These are phyloP conservation scores for Cadophora malorum DNA, from an alignment of 2,329 filamentous ascomycete species.

Conservation along the genomic window DNA sequence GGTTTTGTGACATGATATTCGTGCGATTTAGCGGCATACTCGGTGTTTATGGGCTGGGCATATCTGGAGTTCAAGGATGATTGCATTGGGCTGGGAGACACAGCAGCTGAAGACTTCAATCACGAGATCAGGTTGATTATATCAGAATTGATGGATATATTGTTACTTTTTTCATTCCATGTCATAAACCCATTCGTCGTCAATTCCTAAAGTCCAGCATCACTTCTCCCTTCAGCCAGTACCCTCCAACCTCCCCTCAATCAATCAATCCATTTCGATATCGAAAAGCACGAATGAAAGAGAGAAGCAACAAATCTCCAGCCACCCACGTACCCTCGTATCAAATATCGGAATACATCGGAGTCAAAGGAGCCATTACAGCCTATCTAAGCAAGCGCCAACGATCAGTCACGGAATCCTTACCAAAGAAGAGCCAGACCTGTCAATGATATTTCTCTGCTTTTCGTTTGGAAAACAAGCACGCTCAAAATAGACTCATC, in stretches of 20 bases:
- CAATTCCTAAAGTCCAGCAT: background rate
- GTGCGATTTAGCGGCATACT: constrained; percentile 43
- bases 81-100: constrained; percentile 8
- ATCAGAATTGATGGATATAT: constrained; percentile 15
- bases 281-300: constrained; percentile 36
- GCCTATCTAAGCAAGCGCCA: constrained; percentile 50
- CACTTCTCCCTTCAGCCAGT: constrained; percentile 2
- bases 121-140: background rate
- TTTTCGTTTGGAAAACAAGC: constrained; percentile 3
- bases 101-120: constrained; percentile 7
- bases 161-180: constrained; percentile 11
- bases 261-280: constrained; percentile 20
- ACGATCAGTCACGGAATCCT: constrained; percentile 43
- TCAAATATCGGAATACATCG: constrained; percentile 27
- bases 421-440: constrained; percentile 34
- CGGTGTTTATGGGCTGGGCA: constrained; percentile 29
- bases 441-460: constrained; percentile 18
- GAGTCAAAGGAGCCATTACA: constrained; percentile 44
- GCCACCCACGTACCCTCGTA: constrained; percentile 9
- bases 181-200: constrained; percentile 12
- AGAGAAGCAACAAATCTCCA: constrained; percentile 30
- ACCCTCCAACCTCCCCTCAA: constrained; percentile 8
- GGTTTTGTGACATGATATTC: constrained; percentile 16
- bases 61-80: constrained; percentile 17
- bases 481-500: constrained; percentile 16